These are phyloP conservation scores for Cicer pinnatifidum DNA, from an alignment of 306 rosid species.

Conservation along the genomic window DNA sequence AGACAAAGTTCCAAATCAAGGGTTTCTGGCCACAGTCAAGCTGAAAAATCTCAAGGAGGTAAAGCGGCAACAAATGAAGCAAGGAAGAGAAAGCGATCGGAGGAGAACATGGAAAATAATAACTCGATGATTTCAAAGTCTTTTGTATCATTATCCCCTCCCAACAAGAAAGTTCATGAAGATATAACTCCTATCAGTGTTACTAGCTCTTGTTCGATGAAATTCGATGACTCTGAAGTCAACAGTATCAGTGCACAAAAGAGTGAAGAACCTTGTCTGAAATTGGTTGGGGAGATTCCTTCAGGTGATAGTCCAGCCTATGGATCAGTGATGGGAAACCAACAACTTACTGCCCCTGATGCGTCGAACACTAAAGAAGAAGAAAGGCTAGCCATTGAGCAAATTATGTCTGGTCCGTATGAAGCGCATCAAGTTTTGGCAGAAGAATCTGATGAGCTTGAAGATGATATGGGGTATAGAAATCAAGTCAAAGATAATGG, in stretches of 20 bases:
- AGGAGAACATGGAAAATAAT: slow-evolving; percentile 57
- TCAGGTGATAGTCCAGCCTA: slow-evolving; percentile 53
- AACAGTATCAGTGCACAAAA: slow-evolving; percentile 46
- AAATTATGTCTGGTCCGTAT: slow-evolving; percentile 65
- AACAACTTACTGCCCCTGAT: slow-evolving; percentile 43
- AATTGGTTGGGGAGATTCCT: slow-evolving; percentile 48
- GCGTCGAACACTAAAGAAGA: slow-evolving; percentile 62
- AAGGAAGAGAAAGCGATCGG: slow-evolving; percentile 68
- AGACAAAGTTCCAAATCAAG: slow-evolving; percentile 62
- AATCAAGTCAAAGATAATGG: slow-evolving; percentile 58
- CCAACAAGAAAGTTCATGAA: slow-evolving; percentile 54
- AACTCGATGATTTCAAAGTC: slow-evolving; percentile 52
- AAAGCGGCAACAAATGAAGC: slow-evolving; percentile 52
- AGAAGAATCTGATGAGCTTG: slow-evolving; percentile 81
- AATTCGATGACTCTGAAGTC: slow-evolving; percentile 44
- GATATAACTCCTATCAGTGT: slow-evolving; percentile 52
- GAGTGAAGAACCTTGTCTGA: slow-evolving; percentile 53
- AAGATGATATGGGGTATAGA: slow-evolving; percentile 54
- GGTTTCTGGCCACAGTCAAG: slow-evolving; percentile 58
- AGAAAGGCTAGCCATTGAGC: slow-evolving; percentile 74
- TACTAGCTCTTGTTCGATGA: slow-evolving; percentile 52
- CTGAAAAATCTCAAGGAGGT: slow-evolving; percentile 55
- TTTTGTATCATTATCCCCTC: slow-evolving; percentile 43
- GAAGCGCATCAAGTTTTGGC: slow-evolving; percentile 57
- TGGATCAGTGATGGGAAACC: slow-evolving; percentile 48